phyloP scores from a whole-genome alignment of 768 basidiomycete species.

The Dendrothele bispora region DNA sequence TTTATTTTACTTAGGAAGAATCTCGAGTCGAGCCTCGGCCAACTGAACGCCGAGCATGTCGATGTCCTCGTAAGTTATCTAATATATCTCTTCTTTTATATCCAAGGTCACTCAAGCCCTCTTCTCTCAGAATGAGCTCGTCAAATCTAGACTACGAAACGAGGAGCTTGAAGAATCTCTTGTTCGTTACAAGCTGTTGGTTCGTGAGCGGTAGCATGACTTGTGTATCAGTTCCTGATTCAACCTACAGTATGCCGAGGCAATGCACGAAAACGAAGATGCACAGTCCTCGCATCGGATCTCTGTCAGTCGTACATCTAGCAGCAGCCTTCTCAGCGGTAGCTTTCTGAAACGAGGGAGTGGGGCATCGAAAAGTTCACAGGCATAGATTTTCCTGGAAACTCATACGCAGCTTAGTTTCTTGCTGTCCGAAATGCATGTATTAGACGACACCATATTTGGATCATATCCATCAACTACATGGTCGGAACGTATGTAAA shows the following conservation, averaged over 20 bases:
- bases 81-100: background rate
- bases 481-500: constrained; percentile 6
- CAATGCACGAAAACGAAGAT: constrained; percentile 76
- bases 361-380: constrained; percentile 4
- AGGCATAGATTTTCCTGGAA: no score
- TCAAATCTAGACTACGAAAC: constrained; percentile 82
- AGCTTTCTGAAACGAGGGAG: constrained; percentile 8
- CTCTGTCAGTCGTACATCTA: constrained; percentile 32
- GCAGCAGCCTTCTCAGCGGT: no score
- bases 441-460: background rate
- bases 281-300: constrained; percentile 66
- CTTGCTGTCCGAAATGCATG: background rate
- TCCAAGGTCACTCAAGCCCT: background rate
- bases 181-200: constrained; percentile 91
- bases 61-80: constrained; percentile 57
- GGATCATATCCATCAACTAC: constrained; percentile 5
- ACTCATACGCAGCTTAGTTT: no score
- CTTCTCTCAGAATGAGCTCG: constrained; percentile 74
- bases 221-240: no score
- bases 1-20: constrained; percentile 56
- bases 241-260: constrained; percentile 54
- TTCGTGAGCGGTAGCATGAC: no score
- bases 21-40: constrained; percentile 75
- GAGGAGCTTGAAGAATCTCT: constrained; percentile 95
- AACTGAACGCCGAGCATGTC: constrained; percentile 83